phyloP scores from a whole-genome alignment of 441 rosid species.

The Euphorbia corollata region DNA sequence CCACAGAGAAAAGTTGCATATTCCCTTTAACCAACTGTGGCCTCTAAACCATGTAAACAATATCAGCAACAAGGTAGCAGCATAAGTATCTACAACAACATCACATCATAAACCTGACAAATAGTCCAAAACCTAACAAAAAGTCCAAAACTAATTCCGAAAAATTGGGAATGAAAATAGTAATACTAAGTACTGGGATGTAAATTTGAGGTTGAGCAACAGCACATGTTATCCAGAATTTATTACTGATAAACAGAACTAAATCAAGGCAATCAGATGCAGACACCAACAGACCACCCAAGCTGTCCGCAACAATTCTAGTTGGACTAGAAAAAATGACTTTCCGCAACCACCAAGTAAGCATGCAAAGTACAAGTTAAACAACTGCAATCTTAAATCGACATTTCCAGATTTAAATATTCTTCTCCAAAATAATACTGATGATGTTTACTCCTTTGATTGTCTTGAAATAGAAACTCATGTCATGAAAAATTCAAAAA shows the following conservation, averaged over 20 bases:
- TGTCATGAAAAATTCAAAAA: background rate
- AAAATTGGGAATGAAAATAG: background rate
- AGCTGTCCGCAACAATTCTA: background rate
- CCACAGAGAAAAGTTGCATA: conserved; percentile 97
- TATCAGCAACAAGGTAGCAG: background rate
- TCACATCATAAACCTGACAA: background rate
- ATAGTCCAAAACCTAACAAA: no score
- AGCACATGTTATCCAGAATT: background rate
- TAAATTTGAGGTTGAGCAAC: background rate
- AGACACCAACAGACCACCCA: background rate
- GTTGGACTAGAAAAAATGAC: background rate
- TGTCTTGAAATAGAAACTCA: background rate
- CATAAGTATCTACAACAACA: background rate
- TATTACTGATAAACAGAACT: background rate
- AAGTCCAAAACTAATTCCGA: background rate
- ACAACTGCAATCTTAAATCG: background rate
- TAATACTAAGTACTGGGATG: background rate
- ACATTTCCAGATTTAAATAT: background rate
- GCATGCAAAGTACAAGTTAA: background rate
- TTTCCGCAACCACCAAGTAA: background rate
- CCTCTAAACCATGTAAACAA: conserved; percentile 37
- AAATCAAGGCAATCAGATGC: background rate
- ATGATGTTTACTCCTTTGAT: background rate
- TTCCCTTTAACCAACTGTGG: conserved; percentile 94
- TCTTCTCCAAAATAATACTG: background rate